A percentile compares a stretch with the other conserved stretches of the same genome.
phyloP scores from a whole-genome alignment of 1,284 basidiomycete species.

The Naganishia albida region DNA sequence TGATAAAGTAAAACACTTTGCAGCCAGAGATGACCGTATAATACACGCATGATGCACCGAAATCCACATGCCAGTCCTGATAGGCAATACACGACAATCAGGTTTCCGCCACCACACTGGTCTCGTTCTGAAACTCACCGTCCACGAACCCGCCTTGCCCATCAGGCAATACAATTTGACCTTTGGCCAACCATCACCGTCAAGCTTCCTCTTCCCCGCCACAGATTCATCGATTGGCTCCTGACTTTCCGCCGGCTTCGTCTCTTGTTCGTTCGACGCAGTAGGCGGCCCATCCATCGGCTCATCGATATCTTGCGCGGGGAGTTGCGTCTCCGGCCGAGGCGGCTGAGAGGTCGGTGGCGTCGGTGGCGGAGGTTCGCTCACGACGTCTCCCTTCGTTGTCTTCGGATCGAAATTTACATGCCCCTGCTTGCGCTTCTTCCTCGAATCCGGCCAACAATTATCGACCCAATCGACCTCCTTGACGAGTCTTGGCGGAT shows the following conservation, averaged over 20 bases:
- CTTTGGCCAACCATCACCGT: constrained; percentile 68
- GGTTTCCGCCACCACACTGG: not conserved
- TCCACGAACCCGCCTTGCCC: constrained; percentile 67
- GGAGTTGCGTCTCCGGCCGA: constrained; percentile 2
- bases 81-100: not conserved
- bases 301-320: constrained; percentile 33
- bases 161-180: constrained; percentile 92
- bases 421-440: constrained; percentile 18
- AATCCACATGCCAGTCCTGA: constrained; percentile 92
- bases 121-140: constrained; percentile 60
- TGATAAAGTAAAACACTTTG: constrained; percentile 93
- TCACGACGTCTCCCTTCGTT: not conserved
- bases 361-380: constrained; percentile 20
- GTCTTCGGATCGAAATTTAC: not conserved
- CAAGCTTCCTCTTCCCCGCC: constrained; percentile 23
- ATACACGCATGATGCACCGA: constrained; percentile 91
- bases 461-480: constrained; percentile 97
- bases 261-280: constrained; percentile 11
- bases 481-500: constrained; percentile 79
- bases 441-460: constrained; percentile 67
- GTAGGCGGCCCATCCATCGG: constrained; percentile 56
- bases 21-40: constrained; percentile 82
- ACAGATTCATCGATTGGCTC: constrained; percentile 32
- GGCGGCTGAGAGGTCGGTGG: not conserved
- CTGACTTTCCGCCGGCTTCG: constrained; percentile 38